Evolutionary conservation across 345 rosid species (phyloP), one percentile per base, ranked within the genome.

Genomic region (Dovyalis caffra): DNA sequence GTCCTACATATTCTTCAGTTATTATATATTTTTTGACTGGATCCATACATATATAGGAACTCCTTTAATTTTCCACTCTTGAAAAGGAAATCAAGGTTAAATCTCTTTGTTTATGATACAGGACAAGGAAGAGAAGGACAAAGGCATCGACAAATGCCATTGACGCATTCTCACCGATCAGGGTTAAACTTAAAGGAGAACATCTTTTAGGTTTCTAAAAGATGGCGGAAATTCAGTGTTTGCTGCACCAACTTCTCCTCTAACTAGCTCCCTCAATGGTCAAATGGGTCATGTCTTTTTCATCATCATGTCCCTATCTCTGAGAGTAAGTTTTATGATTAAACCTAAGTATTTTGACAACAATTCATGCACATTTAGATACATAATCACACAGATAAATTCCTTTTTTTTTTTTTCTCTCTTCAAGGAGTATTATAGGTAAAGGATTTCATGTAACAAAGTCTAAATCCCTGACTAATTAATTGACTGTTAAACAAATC

Each of bases 191-290:
- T 60, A 23, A 51, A 77, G 60, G 34, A 79, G 68, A 43, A 67
- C 51, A 58, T 62, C 43, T 71, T 70, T 25, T 23, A 64, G 67
- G 34, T 80, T 64, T 74, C 66, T n/a, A n/a, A 77, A 73, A 58
- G 49, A 25, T 37, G 75, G 83, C 76, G 69, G 83, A 78, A 78
- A 69, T 25, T 49, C 53, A 69, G 83, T 74, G 83, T 78, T 81
- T 74, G 86, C 85, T 81, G 69, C 79, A 78, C 82, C 85, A 86
- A 86, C 88, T 75, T 84, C 85, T 69, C 76, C 85, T 78, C 88
- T 86, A 86, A 81, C 84, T 61, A 51, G 63, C 84, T 70, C 68
- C 69, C 81, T 79, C 37, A 49, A 58, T 68, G 74, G 87, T 84
- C 87, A 83, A 81, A 77, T 65, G 15, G 58, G 76, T 79, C 73